A percentile compares a stretch with the other conserved stretches of the same genome.
These are phyloP conservation scores for Phascolomyces articulosus DNA, from an alignment of 371 early-diverging fungal genomes.

Conservation along the genomic window DNA sequence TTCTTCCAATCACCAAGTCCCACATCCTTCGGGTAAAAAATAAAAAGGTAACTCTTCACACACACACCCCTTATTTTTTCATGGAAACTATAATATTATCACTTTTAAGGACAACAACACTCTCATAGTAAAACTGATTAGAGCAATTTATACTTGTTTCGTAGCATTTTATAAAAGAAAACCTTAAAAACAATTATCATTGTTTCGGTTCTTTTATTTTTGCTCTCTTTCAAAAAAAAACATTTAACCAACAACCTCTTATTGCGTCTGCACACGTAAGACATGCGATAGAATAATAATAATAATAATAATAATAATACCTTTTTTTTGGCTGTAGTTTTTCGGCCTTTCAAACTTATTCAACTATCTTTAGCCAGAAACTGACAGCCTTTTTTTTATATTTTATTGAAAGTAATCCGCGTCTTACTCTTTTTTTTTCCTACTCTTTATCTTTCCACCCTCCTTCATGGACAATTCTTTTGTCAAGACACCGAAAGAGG, in stretches of 20 bases:
- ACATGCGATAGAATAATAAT: not conserved
- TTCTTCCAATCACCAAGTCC: not conserved
- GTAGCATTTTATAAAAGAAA: not conserved
- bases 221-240: not conserved
- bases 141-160: not conserved
- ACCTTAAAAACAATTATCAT: not conserved
- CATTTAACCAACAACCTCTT: no score
- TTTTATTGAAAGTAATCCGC: not conserved
- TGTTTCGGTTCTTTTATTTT: not conserved
- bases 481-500: slow-evolving; percentile 67
- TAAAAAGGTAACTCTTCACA: not conserved
- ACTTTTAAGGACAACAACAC: no score
- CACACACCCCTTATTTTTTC: not conserved
- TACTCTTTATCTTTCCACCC: not conserved
- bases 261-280: not conserved
- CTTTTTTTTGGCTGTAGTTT: no score
- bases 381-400: not conserved
- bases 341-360: not conserved
- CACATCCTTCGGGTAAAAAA: not conserved
- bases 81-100: not conserved
- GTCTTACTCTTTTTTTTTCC: slow-evolving; percentile 2
- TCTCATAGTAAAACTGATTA: no score
- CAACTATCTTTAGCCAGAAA: not conserved
- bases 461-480: slow-evolving; percentile 67
- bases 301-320: no score